Percentiles rank a stretch among this genome's conserved stretches.
Evolutionary conservation across 805 yeast genomes (phyloP).

Genomic region (Peterozyma xylosa): DNA sequence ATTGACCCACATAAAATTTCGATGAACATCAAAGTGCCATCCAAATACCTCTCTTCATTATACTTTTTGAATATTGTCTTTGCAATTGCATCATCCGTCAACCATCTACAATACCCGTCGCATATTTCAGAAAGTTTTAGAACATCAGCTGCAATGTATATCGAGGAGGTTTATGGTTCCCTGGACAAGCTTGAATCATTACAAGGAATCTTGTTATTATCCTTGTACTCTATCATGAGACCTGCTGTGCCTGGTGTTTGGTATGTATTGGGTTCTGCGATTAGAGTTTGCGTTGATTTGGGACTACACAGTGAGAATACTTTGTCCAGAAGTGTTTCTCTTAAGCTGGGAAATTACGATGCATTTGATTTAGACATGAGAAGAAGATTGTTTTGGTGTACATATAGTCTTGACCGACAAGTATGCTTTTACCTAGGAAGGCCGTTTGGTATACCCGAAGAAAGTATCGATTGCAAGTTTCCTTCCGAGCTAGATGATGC

Average conservation of each 20-base stretch:
- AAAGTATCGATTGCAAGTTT: constrained; percentile 59
- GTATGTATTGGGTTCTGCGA: constrained; percentile 78
- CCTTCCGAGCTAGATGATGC: constrained; percentile 76
- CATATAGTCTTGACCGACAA: constrained; percentile 80
- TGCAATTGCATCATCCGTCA: constrained; percentile 73
- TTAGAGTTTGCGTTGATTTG: constrained; percentile 74
- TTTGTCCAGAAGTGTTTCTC: constrained; percentile 12
- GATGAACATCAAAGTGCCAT: constrained; percentile 35
- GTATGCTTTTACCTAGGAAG: constrained; percentile 81
- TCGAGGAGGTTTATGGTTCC: constrained; percentile 50
- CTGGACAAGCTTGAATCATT: constrained; percentile 61
- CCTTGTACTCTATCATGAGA: constrained; percentile 75
- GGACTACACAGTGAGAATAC: constrained; percentile 71
- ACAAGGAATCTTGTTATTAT: constrained; percentile 62
- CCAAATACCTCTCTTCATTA: constrained; percentile 40
- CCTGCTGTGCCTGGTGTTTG: constrained; percentile 92
- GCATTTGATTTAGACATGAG: constrained; percentile 61
- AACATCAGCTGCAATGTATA: constrained; percentile 52
- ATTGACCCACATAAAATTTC: constrained; percentile 27
- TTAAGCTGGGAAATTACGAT: constrained; percentile 28
- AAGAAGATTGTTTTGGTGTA: constrained; percentile 81
- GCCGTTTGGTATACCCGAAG: constrained; percentile 86
- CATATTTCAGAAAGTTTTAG: constrained; percentile 65
- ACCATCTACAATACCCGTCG: constrained; percentile 59
- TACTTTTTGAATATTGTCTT: constrained; percentile 71